Evolutionary conservation across 202 grass and related monocot genomes (phyloP).

Genomic region (Dendrocalamus latiflorus): DNA sequence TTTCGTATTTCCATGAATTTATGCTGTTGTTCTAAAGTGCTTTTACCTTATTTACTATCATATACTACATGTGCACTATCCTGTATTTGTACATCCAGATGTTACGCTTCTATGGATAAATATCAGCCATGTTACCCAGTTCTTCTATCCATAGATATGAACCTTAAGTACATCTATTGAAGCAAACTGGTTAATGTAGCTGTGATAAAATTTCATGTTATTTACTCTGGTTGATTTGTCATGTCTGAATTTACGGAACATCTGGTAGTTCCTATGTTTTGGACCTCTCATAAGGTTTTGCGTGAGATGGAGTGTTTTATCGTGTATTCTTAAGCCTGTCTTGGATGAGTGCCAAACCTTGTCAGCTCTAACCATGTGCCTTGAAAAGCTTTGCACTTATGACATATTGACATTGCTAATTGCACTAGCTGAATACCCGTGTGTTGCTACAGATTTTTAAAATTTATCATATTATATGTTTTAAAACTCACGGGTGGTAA

Average conservation of each 20-base stretch:
- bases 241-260: neutral
- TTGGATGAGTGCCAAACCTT: constrained; percentile 4
- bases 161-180: neutral
- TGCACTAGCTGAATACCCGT: too few relatives aligned
- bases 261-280: neutral
- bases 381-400: neutral
- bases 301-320: too few relatives aligned
- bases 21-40: neutral
- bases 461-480: too few relatives aligned
- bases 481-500: too few relatives aligned
- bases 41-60: neutral
- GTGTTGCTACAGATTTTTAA: too few relatives aligned
- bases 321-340: neutral
- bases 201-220: neutral
- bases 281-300: neutral
- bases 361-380: neutral
- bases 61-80: neutral
- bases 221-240: neutral
- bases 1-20: neutral
- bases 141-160: neutral
- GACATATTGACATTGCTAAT: neutral
- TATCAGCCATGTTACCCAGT: neutral
- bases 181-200: constrained; percentile 1
- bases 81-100: neutral
- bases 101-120: neutral